Evolutionary conservation across 2,329 filamentous ascomycete genomes (phyloP), one percentile per base, ranked within the genome.

Genomic region (Nigrospora oryzae): DNA sequence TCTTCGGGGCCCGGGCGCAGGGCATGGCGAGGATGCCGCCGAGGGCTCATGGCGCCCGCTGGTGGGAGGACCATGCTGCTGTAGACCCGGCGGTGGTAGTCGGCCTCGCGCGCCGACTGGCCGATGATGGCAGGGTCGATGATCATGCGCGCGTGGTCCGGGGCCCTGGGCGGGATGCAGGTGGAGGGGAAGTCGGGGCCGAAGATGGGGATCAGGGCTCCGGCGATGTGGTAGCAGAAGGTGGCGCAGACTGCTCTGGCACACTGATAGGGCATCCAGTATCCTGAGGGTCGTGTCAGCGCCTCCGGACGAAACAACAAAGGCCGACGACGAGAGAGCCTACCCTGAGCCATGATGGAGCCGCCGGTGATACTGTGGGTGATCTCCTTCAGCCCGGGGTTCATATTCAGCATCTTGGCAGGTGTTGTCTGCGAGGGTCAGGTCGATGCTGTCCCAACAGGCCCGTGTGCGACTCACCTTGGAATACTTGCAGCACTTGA

Each of bases 301-400:
- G 23, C 23, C 5, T 28, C 23, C 19, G 40, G 32, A 23, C 35
- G 15, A 42, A 28, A 31, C n/a, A 28, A 15, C 32, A 23, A 37
- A 17, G 14, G 4, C 34, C 12, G 12, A 31, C 19, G 7, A 7
- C 4, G 33, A 7, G 40, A 12, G 23, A 66, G 49, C 66, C 41
- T 70, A 89, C 88, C 90, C 81, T 98, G 93, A 43, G 90, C 91
- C 49, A 81, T 81, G 46, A 97, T 82, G 30, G 89, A 83, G 7
- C 93, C 93, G 23, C 93, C 93, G 1, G 93, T 98, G 61, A 97
- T 95, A 63, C 89, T 95, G 62, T 95, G 86, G 28, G 86, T 89
- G 49, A 97, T 86, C n/a, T 93, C 84, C 52, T 84, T 82, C 32
- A 98, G 77, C 6, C 91, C 90, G 0, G 81, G 79, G 55, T 95